Base-by-base conservation (phyloP, 352 stramenopile species). In the Globisporangium radiosum region DNA sequence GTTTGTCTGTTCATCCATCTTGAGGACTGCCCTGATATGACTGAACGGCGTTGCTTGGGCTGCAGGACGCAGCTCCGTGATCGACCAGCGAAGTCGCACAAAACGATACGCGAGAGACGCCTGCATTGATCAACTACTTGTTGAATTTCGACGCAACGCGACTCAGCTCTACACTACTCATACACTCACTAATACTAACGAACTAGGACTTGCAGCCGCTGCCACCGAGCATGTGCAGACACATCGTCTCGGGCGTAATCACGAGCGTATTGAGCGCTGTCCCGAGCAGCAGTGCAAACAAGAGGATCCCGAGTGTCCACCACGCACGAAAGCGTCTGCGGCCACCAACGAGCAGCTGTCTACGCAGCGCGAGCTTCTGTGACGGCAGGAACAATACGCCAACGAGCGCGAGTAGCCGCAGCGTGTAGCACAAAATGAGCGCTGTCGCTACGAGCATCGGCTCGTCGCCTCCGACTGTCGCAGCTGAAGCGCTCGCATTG, bases 361-460 rank as follows among this genome's bases (percentile, higher is more conserved):
- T 39, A 43, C 50, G 52, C 38, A 70, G 48, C 8, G 45, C 49
- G 14, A 62, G 17, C 47, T 66, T 69, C 47, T 70, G 43, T 45
- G 63, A 53, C 11, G 65, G 59, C 43, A 71, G 45, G 55, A 65
- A 71, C 3, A 71, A 36, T 5, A 72, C 56, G 11, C 68, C 68
- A 1, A 63, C 52, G n/a, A 65, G 36, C 19, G 63, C 68, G 19
- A 75, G 64, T 13, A 73, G 52, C 7, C 57, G 68, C 36, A 68
- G 60, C 37, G 48, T 68, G 37, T 62, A 66, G 39, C 65, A 71
- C 25, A 71, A 59, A 11, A 68, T 52, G 7, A 72, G 59, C 17
- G 68, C 68, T 14, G 64, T 60, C 8, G 70, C 70, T n/a, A 71
- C 68, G 33, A 71, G 70, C 55, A 64, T 69, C 50, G 55, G 55